Evolutionary conservation across 768 basidiomycete species (phyloP), one percentile per base, ranked within the genome.

Genomic region (Amanita rubescens): DNA sequence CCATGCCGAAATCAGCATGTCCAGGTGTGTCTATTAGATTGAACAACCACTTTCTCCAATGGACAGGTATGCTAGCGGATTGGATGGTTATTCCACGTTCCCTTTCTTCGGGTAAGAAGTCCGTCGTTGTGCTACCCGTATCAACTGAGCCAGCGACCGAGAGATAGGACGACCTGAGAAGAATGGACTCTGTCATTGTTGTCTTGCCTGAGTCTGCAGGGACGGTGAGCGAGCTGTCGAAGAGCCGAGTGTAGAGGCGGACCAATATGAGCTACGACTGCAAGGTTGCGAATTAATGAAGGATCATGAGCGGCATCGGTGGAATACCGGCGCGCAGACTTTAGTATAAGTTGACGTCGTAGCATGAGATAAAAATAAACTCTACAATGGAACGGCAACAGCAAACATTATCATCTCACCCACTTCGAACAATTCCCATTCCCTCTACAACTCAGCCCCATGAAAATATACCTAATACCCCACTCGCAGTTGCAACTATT

Each of bases 1-100:
- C 91, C 90, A 94, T 93, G n/a, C 91, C 91, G 68, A 94, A 94
- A 65, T 94, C 91, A 4, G 90, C 92, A 69, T 94, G 91, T 33
- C 91, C 91, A 14, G 91, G 91, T 3, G 91, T 94, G 62, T 94
- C 92, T 43, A 94, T 84, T 42, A 94, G 78, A 63, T 93, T 94
- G 68, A 89, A 86, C 1, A 78, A 82, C 86, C 87, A 90, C 51
- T 84, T 67, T 64, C 84, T 85, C 90, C 90, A 92, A 63, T 79
- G 77, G 35, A 91, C 87, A 2, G 90, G 90, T 55, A 94, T 90
- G 69, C 90, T 92, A 11, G 91, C 92, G 19, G 90, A 90, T 62
- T 94, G 92, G 55, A 94, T 90, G 3, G 92, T 94, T 56, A 94
- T 94, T 5, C 91, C 91, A 49, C 91, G 78, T 67, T 93, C 90